A percentile compares a stretch with the other conserved stretches of the same genome.
These are phyloP conservation scores for Vigna nakashimae DNA, from an alignment of 306 rosid species.

Conservation along the genomic window DNA sequence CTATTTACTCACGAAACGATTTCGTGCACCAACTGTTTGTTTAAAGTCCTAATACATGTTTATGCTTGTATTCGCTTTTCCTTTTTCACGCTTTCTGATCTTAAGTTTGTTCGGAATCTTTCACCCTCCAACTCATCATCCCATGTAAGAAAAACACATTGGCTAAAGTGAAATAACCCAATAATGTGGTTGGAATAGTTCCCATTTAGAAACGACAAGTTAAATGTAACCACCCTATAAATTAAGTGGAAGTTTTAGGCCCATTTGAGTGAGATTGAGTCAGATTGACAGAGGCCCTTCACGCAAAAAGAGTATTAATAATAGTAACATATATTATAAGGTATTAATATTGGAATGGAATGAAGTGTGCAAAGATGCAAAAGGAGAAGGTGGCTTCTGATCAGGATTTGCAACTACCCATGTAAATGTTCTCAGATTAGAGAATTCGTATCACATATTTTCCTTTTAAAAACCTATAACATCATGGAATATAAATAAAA, in stretches of 20 bases:
- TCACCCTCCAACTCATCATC: not conserved
- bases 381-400: conserved; percentile 40
- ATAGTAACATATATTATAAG: not conserved
- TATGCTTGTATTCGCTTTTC: not conserved
- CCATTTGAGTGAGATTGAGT: conserved; percentile 40
- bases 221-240: conserved; percentile 32
- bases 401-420: conserved; percentile 50
- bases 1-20: not conserved
- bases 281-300: conserved; percentile 31
- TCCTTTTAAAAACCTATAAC: not conserved
- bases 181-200: conserved; percentile 9
- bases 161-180: conserved; percentile 7
- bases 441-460: not conserved
- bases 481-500: too few species aligned
- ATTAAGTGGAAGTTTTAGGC: conserved; percentile 39
- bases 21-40: not conserved
- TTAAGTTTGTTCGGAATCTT: conserved; percentile 22
- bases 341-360: conserved; percentile 7
- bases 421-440: not conserved
- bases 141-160: conserved; percentile 16
- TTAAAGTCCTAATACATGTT: not conserved
- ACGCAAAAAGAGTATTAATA: conserved; percentile 1
- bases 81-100: not conserved
- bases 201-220: conserved; percentile 39
- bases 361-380: not conserved